These are phyloP conservation scores for Corymbia calophylla DNA, from an alignment of 441 rosid species.

Conservation along the genomic window DNA sequence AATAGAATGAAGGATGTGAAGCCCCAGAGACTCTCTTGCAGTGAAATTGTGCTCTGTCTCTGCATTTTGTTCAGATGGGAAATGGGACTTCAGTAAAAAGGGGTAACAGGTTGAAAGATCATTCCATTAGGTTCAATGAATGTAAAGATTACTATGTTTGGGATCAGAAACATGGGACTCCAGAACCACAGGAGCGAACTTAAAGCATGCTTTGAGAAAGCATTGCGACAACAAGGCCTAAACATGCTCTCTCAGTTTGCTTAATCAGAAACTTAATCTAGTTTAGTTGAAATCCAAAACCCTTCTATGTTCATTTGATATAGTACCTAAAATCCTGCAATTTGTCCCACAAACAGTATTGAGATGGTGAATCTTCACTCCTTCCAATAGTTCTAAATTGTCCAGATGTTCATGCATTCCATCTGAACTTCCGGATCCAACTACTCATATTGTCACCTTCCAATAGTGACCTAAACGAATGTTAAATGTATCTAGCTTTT, in stretches of 20 bases:
- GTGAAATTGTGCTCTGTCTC: neutral
- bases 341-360: neutral
- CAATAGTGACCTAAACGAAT: neutral
- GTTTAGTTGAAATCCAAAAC: neutral
- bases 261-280: neutral
- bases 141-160: neutral
- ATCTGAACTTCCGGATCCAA: neutral
- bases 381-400: neutral
- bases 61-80: neutral
- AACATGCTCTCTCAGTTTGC: neutral
- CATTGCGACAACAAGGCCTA: neutral
- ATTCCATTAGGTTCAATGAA: neutral
- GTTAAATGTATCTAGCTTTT: neutral
- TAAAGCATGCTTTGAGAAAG: neutral
- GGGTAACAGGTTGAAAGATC: neutral
- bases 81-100: neutral
- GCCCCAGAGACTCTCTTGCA: neutral
- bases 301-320: neutral
- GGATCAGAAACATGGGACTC: neutral
- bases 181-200: neutral
- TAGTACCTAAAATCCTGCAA: neutral
- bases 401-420: neutral
- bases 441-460: neutral
- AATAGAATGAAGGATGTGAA: neutral
- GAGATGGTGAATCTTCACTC: neutral